These are phyloP conservation scores for Phytopythium cucurbitacearum DNA, from an alignment of 352 stramenopile genomes.

Conservation along the genomic window DNA sequence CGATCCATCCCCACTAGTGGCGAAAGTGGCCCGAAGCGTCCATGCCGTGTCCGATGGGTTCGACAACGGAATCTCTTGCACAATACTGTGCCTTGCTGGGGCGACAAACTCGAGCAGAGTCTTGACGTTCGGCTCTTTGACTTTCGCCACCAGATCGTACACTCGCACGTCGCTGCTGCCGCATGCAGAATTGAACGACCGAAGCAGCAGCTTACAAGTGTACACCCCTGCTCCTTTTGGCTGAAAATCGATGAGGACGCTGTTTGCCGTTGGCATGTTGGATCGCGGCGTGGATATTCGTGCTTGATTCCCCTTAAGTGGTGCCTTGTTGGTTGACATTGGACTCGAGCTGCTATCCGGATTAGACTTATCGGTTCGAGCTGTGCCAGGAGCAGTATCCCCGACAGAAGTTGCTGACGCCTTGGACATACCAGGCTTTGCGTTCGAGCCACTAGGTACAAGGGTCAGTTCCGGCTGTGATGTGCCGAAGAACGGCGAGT, in stretches of 20 bases:
- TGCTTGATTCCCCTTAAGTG: constrained; percentile 42
- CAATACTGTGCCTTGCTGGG: constrained; percentile 82
- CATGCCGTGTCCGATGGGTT: constrained; percentile 86
- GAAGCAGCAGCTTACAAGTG: constrained; percentile 61
- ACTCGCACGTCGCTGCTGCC: constrained; percentile 76
- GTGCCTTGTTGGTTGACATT: constrained; percentile 11
- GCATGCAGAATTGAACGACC: constrained; percentile 51
- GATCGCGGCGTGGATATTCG: constrained; percentile 41
- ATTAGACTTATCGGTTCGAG: constrained; percentile 7
- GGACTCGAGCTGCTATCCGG: constrained; percentile 6
- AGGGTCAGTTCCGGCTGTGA: constrained; percentile 49
- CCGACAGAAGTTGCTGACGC: no score
- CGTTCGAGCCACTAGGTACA: background rate
- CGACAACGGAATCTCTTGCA: constrained; percentile 88
- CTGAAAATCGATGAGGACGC: constrained; percentile 67
- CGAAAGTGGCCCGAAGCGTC: constrained; percentile 73
- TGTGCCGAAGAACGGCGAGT: constrained; percentile 85
- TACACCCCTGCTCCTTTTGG: constrained; percentile 69
- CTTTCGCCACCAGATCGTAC: constrained; percentile 79
- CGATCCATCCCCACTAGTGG: constrained; percentile 9
- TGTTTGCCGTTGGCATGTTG: constrained; percentile 31
- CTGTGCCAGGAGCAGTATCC: background rate
- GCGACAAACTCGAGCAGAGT: constrained; percentile 87
- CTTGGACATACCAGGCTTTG: background rate
- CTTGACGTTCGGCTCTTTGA: constrained; percentile 83